phyloP scores from a whole-genome alignment of 1,139 yeast species.

The Meyerozyma carpophila region DNA sequence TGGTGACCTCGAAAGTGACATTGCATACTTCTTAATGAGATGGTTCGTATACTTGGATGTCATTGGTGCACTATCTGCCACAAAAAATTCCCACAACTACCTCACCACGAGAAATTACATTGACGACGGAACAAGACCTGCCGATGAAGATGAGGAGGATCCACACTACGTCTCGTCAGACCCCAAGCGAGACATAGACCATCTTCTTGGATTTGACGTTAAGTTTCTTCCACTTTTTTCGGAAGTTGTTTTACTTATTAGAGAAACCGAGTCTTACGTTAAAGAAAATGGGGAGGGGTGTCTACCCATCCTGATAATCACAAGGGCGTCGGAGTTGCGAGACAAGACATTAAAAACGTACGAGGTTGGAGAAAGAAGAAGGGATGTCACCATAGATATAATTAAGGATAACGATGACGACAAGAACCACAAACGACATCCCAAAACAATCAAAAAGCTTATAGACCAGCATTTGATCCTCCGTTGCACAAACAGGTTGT shows the following conservation, averaged over 20 bases:
- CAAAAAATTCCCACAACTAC: conserved; percentile 26
- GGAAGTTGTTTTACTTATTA: conserved; percentile 39
- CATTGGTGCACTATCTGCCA: conserved; percentile 52
- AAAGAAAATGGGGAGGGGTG: not conserved
- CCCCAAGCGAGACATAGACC: conserved; percentile 47
- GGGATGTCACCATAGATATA: conserved; percentile 27
- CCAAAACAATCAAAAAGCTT: conserved; percentile 15
- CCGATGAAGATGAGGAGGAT: conserved; percentile 7
- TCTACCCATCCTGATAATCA: conserved; percentile 31
- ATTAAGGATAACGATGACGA: conserved; percentile 16
- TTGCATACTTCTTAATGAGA: conserved; percentile 57
- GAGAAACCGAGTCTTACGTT: conserved; percentile 24
- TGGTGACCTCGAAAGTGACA: conserved; percentile 26
- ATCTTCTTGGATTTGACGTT: conserved; percentile 54
- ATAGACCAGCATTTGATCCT: conserved; percentile 35
- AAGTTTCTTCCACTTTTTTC: conserved; percentile 47
- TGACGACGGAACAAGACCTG: conserved; percentile 10
- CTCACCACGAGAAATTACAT: conserved; percentile 7
- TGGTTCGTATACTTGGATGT: conserved; percentile 74
- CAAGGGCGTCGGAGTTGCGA: conserved; percentile 45
- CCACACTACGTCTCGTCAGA: conserved; percentile 10
- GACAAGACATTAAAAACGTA: conserved; percentile 27
- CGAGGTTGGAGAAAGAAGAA: conserved; percentile 29
- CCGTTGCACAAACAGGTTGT: conserved; percentile 51
- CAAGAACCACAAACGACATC: conserved; percentile 5